Percentiles rank a stretch among this genome's conserved stretches.
Evolutionary conservation across 2,329 filamentous ascomycete species (phyloP).

Genomic region (Mollisia scopiformis): DNA sequence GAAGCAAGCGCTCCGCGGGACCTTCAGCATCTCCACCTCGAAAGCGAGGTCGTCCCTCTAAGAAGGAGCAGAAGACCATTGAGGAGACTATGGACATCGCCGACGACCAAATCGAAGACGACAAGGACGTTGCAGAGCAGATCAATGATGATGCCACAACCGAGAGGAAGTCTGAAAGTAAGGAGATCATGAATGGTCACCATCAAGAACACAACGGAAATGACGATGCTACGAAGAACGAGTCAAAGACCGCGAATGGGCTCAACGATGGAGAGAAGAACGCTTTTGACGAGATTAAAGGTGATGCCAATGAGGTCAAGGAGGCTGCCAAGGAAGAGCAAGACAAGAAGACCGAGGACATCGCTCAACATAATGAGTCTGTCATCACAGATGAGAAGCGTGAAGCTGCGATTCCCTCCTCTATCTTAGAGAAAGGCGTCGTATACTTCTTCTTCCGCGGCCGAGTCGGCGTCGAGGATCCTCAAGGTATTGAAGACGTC

Average conservation of each 20-base stretch:
- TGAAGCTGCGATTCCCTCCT: constrained; percentile 44
- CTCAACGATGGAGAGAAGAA: constrained; percentile 30
- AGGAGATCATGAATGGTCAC: constrained; percentile 20
- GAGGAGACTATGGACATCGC: constrained; percentile 25
- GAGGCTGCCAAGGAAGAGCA: constrained; percentile 28
- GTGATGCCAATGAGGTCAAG: constrained; percentile 31
- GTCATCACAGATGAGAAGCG: constrained; percentile 39
- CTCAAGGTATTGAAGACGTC: constrained; percentile 71
- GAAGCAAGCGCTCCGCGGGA: not conserved
- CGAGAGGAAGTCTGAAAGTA: not conserved
- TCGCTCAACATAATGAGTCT: constrained; percentile 27
- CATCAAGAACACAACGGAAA: constrained; percentile 21
- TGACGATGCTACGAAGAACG: constrained; percentile 8
- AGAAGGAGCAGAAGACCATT: constrained; percentile 32
- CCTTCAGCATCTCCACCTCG: constrained; percentile 16
- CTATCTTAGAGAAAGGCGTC: constrained; percentile 81
- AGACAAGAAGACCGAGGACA: constrained; percentile 32
- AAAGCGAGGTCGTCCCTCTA: constrained; percentile 36
- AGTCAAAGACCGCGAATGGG: constrained; percentile 15
- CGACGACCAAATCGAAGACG: constrained; percentile 12
- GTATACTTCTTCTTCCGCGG: constrained; percentile 90
- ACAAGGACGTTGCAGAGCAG: constrained; percentile 10
- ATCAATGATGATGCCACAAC: constrained; percentile 3
- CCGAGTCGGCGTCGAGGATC: constrained; percentile 73
- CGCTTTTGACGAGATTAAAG: constrained; percentile 36